Evolutionary conservation across 2,329 filamentous ascomycete species (phyloP).

Genomic region (Dothideomycetes sp.): DNA sequence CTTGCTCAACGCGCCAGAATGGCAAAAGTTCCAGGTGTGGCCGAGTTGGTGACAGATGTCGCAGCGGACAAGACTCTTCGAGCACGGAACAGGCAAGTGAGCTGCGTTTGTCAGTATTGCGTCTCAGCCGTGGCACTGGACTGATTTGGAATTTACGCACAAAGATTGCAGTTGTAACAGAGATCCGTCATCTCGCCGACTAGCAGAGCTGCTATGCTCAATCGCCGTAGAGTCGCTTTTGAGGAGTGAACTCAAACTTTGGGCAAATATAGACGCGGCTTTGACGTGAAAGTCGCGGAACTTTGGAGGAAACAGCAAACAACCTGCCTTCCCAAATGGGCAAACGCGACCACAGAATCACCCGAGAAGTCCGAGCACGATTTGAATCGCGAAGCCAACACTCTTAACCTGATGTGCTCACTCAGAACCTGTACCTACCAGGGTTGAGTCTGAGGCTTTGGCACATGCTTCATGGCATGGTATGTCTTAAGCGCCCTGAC

Average conservation of each 20-base stretch:
- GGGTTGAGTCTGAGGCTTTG: no score
- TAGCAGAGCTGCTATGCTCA: background rate
- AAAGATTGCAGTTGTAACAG: conserved; percentile 14
- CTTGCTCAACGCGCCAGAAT: background rate
- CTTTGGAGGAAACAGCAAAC: no score
- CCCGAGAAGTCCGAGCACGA: no score
- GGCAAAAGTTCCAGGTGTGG: conserved; percentile 15
- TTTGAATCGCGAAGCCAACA: no score
- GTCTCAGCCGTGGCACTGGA: background rate
- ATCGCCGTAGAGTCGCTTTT: no score
- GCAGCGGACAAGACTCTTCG: conserved; percentile 2
- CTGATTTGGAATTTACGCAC: background rate
- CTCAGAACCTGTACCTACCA: no score
- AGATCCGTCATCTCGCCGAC: conserved; percentile 13
- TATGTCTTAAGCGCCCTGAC: no score
- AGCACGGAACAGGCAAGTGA: background rate
- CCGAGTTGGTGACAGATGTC: conserved; percentile 6
- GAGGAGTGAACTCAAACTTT: background rate
- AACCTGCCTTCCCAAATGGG: no score
- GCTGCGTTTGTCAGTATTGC: background rate
- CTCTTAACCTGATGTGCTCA: no score
- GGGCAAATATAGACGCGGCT: background rate
- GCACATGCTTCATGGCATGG: no score
- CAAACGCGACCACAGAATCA: no score
- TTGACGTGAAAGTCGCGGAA: no score